A percentile compares a stretch with the other conserved stretches of the same genome.
phyloP scores from a whole-genome alignment of 805 yeast genomes.

The Hanseniaspora valbyensis region DNA sequence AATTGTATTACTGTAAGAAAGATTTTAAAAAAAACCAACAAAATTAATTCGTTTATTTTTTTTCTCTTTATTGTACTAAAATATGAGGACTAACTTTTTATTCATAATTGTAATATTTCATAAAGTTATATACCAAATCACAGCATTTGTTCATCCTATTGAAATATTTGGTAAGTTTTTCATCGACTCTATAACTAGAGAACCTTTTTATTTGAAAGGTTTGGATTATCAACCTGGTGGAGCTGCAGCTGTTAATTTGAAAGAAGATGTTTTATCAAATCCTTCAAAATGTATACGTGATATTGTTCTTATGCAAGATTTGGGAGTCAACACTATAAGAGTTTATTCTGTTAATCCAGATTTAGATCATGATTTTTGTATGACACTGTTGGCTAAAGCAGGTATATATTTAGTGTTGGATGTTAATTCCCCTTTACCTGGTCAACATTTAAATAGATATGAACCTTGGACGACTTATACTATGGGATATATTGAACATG shows the following conservation, averaged over 20 bases:
- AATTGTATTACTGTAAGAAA: too few relatives aligned
- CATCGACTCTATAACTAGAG: slow-evolving; percentile 58
- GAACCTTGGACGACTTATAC: slow-evolving; percentile 90
- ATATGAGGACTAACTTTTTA: too few relatives aligned
- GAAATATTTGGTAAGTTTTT: slow-evolving; percentile 60
- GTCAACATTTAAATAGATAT: slow-evolving; percentile 74
- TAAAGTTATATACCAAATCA: too few relatives aligned
- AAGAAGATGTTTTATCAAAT: slow-evolving; percentile 67
- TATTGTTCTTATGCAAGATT: slow-evolving; percentile 62
- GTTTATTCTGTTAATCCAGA: slow-evolving; percentile 79
- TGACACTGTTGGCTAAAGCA: slow-evolving; percentile 82
- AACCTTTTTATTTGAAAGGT: slow-evolving; percentile 73
- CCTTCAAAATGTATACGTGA: slow-evolving; percentile 68
- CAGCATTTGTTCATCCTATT: slow-evolving; percentile 50
- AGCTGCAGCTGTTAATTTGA: slow-evolving; percentile 53
- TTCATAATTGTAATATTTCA: too few relatives aligned
- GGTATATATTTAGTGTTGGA: slow-evolving; percentile 87
- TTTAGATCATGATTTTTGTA: slow-evolving; percentile 75
- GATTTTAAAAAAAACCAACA: too few relatives aligned
- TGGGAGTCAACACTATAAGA: slow-evolving; percentile 78
- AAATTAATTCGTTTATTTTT: too few relatives aligned
- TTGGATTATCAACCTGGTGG: slow-evolving; percentile 97
- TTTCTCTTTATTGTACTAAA: too few relatives aligned
- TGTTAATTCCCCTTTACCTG: slow-evolving; percentile 74
- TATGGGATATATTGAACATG: slow-evolving; percentile 56